These are phyloP conservation scores for Lasiosphaeria ovina DNA, from an alignment of 495 filamentous ascomycete genomes.

Conservation along the genomic window DNA sequence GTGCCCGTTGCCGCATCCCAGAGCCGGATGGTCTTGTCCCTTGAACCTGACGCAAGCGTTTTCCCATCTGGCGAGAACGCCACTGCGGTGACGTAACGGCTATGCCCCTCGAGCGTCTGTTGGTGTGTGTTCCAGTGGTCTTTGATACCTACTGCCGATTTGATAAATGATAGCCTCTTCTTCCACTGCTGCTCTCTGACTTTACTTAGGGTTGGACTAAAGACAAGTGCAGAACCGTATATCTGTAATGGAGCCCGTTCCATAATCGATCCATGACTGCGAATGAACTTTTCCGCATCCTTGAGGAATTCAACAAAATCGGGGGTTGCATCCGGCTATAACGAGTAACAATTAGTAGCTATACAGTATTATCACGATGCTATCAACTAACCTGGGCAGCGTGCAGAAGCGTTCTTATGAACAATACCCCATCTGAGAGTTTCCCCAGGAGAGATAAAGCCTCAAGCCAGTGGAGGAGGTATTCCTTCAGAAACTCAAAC, in stretches of 20 bases:
- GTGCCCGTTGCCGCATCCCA: no score
- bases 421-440: conserved; percentile 8
- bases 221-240: conserved; percentile 14
- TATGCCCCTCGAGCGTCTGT: conserved; percentile 5
- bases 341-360: conserved; percentile 1
- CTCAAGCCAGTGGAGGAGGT: conserved; percentile 13
- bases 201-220: conserved; percentile 8
- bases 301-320: conserved; percentile 1
- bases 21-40: conserved; percentile 4
- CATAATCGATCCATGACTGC: conserved; percentile 6
- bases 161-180: conserved; percentile 7
- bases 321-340: neutral
- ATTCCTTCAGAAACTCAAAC: neutral
- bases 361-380: neutral
- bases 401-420: conserved; percentile 11
- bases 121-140: conserved; percentile 8
- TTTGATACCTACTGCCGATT: conserved; percentile 1
- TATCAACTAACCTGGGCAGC: conserved; percentile 2
- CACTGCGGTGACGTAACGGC: neutral
- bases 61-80: conserved; percentile 4
- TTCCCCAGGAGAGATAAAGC: conserved; percentile 31
- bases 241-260: conserved; percentile 7
- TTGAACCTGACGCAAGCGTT: conserved; percentile 3
- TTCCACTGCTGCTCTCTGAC: conserved; percentile 7
- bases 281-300: conserved; percentile 11